Base-by-base conservation (phyloP, 495 filamentous ascomycete genomes). In the Tuber microsphaerosporum region DNA sequence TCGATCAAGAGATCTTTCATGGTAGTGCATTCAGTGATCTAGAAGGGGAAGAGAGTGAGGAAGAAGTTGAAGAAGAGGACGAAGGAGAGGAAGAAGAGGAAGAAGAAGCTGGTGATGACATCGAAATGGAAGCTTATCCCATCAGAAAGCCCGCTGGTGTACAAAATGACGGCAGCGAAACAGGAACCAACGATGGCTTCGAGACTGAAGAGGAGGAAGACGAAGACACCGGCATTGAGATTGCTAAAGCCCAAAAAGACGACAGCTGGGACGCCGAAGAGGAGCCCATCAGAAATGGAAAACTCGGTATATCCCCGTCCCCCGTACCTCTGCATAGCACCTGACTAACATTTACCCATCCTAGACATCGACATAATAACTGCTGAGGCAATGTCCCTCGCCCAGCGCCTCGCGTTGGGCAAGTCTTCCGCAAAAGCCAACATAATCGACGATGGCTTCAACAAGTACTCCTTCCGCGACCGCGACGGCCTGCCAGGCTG, bases 371-470 rank as follows among this genome's bases (percentile, higher is more conserved):
- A 97, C 83, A 97, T 99, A 81, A 95, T 98, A 80, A 99, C 95
- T 14, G 95, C 94, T 31, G 96, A 99, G 86, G 95, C 95, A 75
- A 99, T 99, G 95, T 93, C 93, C 12, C 87, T 99, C n/a, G 95
- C 95, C 2, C 95, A 98, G 74, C 88, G 92, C 81, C 89, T 99
- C 75, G 95, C 93, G 37, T 91, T 90, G 0, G 96, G 96, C 37
- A 87, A 95, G 81, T 65, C 56, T 10, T 94, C 91, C 83, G 91
- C 90, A 16, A 89, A 87, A 37, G 82, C 89, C 71, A 92, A 97
- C 81, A 84, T 97, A 2, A 84, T 94, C 42, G 96, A 99, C 82
- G 94, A 97, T 73, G 90, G 90, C 48, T 99, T 93, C 88, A 97
- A 96, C 86, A 94, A 94, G 81, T 92, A 91, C 81, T 88, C 93